Percentiles rank a stretch among this genome's conserved stretches.
phyloP scores from a whole-genome alignment of 768 basidiomycete species.

The Clavaria fumosa region DNA sequence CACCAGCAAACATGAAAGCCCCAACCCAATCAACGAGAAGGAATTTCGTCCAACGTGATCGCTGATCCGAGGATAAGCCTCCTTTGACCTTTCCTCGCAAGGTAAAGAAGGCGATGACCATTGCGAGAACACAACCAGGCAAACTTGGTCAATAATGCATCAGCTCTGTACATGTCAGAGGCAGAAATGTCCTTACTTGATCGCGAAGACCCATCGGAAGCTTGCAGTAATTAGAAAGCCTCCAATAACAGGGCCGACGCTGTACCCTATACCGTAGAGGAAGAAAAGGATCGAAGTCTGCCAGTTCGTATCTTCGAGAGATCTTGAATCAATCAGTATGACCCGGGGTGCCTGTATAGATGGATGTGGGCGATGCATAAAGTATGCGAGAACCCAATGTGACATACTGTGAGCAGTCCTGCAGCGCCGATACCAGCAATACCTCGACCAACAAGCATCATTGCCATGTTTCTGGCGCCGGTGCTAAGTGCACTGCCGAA shows the following conservation, averaged over 20 bases:
- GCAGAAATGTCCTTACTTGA: slow-evolving; percentile 22
- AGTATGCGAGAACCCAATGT: background rate
- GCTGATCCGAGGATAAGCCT: slow-evolving; percentile 8
- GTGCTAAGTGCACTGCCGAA: slow-evolving; percentile 33
- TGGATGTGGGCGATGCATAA: background rate
- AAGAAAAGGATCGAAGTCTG: slow-evolving; percentile 28
- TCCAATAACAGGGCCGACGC: slow-evolving; percentile 29
- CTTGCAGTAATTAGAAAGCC: slow-evolving; percentile 24
- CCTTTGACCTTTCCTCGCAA: slow-evolving; percentile 21
- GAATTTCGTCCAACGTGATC: slow-evolving; percentile 17
- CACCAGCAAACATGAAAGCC: slow-evolving; percentile 26
- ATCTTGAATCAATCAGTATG: slow-evolving; percentile 28
- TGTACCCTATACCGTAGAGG: slow-evolving; percentile 28
- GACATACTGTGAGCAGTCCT: slow-evolving; percentile 21
- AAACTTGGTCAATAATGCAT: slow-evolving; percentile 18
- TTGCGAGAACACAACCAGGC: slow-evolving; percentile 22
- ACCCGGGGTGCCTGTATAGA: slow-evolving; percentile 25
- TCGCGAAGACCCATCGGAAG: slow-evolving; percentile 41
- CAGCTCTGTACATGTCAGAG: background rate
- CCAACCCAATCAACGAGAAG: slow-evolving; percentile 33
- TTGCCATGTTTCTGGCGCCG: slow-evolving; percentile 29
- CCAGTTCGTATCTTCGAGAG: slow-evolving; percentile 27
- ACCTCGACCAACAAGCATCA: slow-evolving; percentile 31
- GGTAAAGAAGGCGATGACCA: slow-evolving; percentile 26
- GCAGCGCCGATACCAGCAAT: slow-evolving; percentile 36